These are phyloP conservation scores for Mycena indigotica DNA, from an alignment of 768 basidiomycete genomes.

Conservation along the genomic window DNA sequence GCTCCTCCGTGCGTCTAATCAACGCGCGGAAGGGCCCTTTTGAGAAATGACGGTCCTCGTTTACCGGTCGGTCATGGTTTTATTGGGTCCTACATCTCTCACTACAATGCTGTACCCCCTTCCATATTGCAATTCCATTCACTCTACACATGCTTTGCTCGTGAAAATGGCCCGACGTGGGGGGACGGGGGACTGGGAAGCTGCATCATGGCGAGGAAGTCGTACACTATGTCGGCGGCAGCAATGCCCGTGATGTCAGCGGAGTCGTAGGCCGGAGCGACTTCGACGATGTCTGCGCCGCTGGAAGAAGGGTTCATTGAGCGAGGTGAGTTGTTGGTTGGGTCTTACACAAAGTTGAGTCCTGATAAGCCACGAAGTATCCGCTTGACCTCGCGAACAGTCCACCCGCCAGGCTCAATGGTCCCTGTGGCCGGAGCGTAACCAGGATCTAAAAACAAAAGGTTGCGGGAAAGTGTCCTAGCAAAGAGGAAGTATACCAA, in stretches of 20 bases:
- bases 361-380: constrained; percentile 63
- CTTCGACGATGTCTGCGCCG: constrained; percentile 56
- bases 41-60: constrained; percentile 1
- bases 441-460: constrained; percentile 49
- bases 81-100: not conserved
- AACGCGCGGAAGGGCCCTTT: constrained; percentile 1
- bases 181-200: constrained; percentile 29
- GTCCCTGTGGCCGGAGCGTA: constrained; percentile 65
- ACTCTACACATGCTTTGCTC: not conserved
- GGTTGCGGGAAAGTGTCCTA: not conserved
- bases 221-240: constrained; percentile 49
- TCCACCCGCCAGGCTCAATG: constrained; percentile 69
- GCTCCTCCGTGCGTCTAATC: constrained; percentile 2
- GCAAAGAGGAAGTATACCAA: constrained; percentile 39
- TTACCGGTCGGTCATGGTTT: constrained; percentile 1
- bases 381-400: constrained; percentile 62
- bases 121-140: not conserved
- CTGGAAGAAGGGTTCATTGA: constrained; percentile 23
- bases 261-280: constrained; percentile 56
- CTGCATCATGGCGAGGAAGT: constrained; percentile 44
- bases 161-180: constrained; percentile 7
- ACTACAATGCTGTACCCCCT: not conserved
- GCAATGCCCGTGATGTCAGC: constrained; percentile 46
- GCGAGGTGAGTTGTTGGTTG: constrained; percentile 11
- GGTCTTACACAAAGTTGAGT: constrained; percentile 58